These are phyloP conservation scores for Leishmania major DNA, from an alignment of 208 protist species.

Conservation along the genomic window DNA sequence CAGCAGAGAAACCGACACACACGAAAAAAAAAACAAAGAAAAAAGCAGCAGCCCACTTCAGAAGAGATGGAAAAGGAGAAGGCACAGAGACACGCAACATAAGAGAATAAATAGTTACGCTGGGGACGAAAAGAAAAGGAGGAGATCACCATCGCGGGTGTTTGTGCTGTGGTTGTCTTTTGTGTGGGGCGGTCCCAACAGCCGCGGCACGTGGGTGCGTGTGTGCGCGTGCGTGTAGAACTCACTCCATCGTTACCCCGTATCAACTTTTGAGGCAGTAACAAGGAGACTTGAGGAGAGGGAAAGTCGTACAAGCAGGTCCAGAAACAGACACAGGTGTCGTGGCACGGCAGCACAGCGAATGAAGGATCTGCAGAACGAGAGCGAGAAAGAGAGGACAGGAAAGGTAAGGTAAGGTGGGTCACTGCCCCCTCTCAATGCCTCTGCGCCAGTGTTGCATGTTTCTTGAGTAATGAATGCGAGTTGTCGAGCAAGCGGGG, in stretches of 20 bases:
- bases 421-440: not conserved
- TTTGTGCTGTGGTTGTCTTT: not conserved
- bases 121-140: not conserved
- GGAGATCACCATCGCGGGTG: not conserved
- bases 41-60: not conserved
- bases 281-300: not conserved
- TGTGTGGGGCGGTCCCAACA: not conserved
- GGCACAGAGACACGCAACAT: not conserved
- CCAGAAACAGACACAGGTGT: not conserved
- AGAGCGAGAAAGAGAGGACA: not conserved
- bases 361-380: not conserved
- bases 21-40: not conserved
- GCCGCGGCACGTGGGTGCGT: not conserved
- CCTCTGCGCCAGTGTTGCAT: not conserved
- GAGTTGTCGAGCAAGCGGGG: not conserved
- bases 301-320: not conserved
- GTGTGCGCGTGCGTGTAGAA: conserved; percentile 1
- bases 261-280: not conserved
- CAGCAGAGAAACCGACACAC: not conserved
- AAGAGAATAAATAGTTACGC: not conserved
- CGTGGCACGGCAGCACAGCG: not conserved
- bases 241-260: not conserved
- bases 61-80: not conserved
- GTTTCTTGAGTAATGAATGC: not conserved
- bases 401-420: not conserved